Conservation (phyloP, 1,284 basidiomycete species). For the Ustilago bromivora region DNA sequence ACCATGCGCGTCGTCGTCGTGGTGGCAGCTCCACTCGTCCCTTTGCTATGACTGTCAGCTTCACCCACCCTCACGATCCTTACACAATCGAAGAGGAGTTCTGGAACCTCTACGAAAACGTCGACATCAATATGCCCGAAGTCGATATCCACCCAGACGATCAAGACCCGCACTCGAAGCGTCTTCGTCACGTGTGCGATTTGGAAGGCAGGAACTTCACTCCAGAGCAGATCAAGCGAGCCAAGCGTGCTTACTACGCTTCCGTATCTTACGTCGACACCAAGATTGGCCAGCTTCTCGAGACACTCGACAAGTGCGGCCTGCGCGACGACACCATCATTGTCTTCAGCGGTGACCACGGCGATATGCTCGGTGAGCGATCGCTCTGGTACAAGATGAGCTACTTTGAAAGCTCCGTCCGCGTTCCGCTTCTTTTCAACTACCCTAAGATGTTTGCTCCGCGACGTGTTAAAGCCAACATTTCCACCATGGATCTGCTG, state of each 20-base stretch:
- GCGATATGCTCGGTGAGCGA: conserved; percentile 44
- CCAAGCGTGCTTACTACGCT: conserved; percentile 43
- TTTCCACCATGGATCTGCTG: conserved; percentile 42
- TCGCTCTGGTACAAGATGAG: conserved; percentile 50
- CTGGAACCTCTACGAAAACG: conserved; percentile 37
- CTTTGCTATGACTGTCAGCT: conserved; percentile 41
- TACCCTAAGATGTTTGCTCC: conserved; percentile 38
- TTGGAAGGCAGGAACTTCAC: conserved; percentile 37
- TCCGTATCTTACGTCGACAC: conserved; percentile 42
- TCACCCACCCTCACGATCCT: conserved; percentile 46
- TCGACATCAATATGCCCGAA: conserved; percentile 47
- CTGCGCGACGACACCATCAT: conserved; percentile 39
- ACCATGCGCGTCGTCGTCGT: conserved; percentile 24
- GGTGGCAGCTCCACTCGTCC: conserved; percentile 18
- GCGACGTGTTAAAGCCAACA: conserved; percentile 40
- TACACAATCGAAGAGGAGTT: conserved; percentile 44
- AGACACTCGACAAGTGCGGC: conserved; percentile 34
- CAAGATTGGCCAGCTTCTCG: conserved; percentile 38
- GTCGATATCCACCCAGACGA: conserved; percentile 35
- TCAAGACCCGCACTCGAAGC: conserved; percentile 43
- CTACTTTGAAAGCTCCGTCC: conserved; percentile 48
- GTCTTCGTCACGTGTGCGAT: conserved; percentile 42
- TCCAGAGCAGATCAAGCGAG: conserved; percentile 43
- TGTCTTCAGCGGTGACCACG: conserved; percentile 45
- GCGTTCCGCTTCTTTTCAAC: conserved; percentile 42